Evolutionary conservation across 2,329 filamentous ascomycete species (phyloP).

Genomic region (Exophiala mesophila): DNA sequence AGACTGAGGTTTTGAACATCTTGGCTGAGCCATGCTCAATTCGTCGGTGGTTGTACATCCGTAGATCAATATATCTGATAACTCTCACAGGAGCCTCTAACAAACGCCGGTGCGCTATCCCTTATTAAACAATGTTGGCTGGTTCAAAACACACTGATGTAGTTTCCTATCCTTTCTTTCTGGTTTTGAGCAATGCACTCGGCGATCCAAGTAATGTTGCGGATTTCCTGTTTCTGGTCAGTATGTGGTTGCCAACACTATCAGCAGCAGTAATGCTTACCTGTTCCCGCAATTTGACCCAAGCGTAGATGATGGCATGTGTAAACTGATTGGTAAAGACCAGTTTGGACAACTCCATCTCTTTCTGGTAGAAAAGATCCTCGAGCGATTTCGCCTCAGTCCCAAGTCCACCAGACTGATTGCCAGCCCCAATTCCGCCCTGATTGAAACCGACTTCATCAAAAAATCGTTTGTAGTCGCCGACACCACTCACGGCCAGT

Average conservation of each 20-base stretch:
- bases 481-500: slow-evolving; percentile 85
- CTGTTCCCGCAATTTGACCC: slow-evolving; percentile 97
- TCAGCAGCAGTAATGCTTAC: slow-evolving; percentile 48
- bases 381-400: slow-evolving; percentile 85
- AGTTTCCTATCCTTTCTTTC: slow-evolving; percentile 97
- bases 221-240: slow-evolving; percentile 70
- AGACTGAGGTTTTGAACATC: too few relatives aligned
- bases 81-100: slow-evolving; percentile 4
- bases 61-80: background rate
- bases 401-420: slow-evolving; percentile 75
- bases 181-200: slow-evolving; percentile 99
- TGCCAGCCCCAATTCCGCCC: slow-evolving; percentile 68
- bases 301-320: slow-evolving; percentile 89
- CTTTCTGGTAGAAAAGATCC: slow-evolving; percentile 98
- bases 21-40: too few relatives aligned
- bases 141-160: slow-evolving; percentile 88
- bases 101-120: slow-evolving; percentile 18
- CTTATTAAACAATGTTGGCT: slow-evolving; percentile 1
- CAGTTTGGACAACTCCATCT: slow-evolving; percentile 96
- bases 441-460: slow-evolving; percentile 80
- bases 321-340: slow-evolving; percentile 97
- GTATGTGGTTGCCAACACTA: slow-evolving; percentile 6
- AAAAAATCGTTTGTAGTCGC: slow-evolving; percentile 94
- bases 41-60: background rate
- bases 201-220: slow-evolving; percentile 99